A percentile compares a stretch with the other conserved stretches of the same genome.
Conservation (phyloP, 257 asterid species). For the Solanum habrochaites region DNA sequence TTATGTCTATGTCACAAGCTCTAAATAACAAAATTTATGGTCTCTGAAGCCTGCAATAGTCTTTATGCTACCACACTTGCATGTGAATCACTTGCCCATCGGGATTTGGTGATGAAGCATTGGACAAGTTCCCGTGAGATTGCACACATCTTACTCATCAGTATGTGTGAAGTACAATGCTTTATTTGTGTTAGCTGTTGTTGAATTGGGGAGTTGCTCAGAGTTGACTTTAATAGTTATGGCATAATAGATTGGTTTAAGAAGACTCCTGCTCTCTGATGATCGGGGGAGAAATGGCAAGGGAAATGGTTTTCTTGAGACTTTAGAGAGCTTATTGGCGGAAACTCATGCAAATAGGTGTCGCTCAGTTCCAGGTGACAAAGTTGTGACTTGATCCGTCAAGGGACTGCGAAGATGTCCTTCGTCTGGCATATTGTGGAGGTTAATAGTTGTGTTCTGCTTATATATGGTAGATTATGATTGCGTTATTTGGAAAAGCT, state of each 20-base stretch:
- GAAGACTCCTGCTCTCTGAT: conserved; percentile 29
- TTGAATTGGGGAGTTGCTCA: neutral
- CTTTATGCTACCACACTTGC: conserved; percentile 22
- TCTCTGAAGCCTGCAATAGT: conserved; percentile 15
- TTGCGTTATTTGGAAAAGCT: neutral
- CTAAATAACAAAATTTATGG: neutral
- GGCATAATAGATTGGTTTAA: conserved; percentile 34
- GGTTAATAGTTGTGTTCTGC: conserved; percentile 14
- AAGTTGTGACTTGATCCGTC: conserved; percentile 28
- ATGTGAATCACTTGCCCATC: conserved; percentile 25
- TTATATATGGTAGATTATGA: neutral
- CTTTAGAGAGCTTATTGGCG: conserved; percentile 26
- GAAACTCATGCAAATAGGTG: conserved; percentile 1
- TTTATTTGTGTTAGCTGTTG: neutral
- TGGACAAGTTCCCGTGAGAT: conserved; percentile 32
- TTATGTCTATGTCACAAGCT: neutral
- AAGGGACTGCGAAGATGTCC: conserved; percentile 35
- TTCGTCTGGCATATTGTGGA: conserved; percentile 16
- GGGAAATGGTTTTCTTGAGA: conserved; percentile 40
- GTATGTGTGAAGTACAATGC: conserved; percentile 10
- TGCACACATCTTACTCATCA: conserved; percentile 36
- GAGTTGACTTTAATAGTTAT: conserved; percentile 1
- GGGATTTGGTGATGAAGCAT: conserved; percentile 46
- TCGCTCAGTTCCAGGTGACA: conserved; percentile 9
- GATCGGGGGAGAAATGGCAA: conserved; percentile 35